These are phyloP conservation scores for Pachysandra terminalis DNA, from an alignment of 164 flowering plant genomes.

Conservation along the genomic window DNA sequence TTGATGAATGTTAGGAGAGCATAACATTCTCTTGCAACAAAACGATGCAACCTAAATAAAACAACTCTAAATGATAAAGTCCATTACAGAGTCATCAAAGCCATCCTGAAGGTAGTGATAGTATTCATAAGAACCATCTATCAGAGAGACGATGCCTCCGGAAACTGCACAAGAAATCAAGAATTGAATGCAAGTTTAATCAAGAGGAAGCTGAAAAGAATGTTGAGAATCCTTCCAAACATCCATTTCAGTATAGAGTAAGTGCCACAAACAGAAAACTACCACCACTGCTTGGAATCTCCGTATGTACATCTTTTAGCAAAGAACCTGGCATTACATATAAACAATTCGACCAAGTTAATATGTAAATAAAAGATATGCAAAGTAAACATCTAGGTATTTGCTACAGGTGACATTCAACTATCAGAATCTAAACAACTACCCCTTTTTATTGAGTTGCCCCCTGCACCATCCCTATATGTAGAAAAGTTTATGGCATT, in stretches of 20 bases:
- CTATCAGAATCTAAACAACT: conserved; percentile 4
- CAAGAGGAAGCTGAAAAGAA: background rate
- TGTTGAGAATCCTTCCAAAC: background rate
- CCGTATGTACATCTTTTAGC: conserved; percentile 86
- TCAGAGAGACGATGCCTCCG: conserved; percentile 63
- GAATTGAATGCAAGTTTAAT: background rate
- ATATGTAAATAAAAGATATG: no score
- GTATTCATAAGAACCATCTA: conserved; percentile 94
- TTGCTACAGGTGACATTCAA: background rate
- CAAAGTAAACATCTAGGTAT: background rate
- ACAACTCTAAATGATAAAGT: background rate
- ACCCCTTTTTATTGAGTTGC: conserved; percentile 46
- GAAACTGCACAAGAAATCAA: conserved; percentile 48
- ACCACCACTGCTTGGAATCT: conserved; percentile 83
- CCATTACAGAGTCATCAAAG: conserved; percentile 81
- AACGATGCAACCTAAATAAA: background rate
- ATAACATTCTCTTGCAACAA: no score
- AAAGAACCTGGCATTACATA: conserved; percentile 45
- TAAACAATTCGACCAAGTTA: conserved; percentile 6
- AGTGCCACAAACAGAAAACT: background rate
- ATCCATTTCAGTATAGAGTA: background rate
- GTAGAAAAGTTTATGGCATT: conserved; percentile 61
- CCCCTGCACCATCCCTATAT: conserved; percentile 23
- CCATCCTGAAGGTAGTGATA: conserved; percentile 93
- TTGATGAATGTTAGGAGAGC: no score